A percentile compares a stretch with the other conserved stretches of the same genome.
These are phyloP conservation scores for Diaporthe citrichinensis DNA, from an alignment of 2,329 filamentous ascomycete species.

Conservation along the genomic window DNA sequence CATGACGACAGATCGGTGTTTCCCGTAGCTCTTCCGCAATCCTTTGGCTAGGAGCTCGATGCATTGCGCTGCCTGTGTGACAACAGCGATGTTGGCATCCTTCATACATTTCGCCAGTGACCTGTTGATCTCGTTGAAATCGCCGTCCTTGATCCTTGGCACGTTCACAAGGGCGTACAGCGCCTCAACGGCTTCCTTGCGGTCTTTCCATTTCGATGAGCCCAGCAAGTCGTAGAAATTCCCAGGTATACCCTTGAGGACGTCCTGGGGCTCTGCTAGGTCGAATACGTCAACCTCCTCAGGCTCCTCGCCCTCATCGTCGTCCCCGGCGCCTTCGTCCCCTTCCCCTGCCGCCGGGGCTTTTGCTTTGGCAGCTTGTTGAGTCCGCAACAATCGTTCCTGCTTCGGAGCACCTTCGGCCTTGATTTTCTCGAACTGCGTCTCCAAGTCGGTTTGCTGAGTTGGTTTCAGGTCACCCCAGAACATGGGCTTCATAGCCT, in stretches of 20 bases:
- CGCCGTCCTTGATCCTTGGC: constrained; percentile 90
- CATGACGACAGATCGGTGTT: constrained; percentile 86
- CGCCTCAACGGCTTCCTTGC: constrained; percentile 93
- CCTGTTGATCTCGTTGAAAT: constrained; percentile 87
- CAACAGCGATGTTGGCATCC: constrained; percentile 96
- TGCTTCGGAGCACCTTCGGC: constrained; percentile 90
- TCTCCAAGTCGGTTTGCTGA: constrained; percentile 93
- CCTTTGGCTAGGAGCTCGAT: constrained; percentile 92
- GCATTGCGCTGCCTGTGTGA: constrained; percentile 92
- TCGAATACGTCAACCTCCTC: constrained; percentile 86
- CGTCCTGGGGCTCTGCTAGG: constrained; percentile 88
- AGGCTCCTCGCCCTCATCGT: constrained; percentile 71
- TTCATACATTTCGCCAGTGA: constrained; percentile 97
- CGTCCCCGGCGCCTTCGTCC: constrained; percentile 71
- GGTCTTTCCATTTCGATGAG: constrained; percentile 98
- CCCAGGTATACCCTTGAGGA: constrained; percentile 83
- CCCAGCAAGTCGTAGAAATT: constrained; percentile 87
- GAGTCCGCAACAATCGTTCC: constrained; percentile 87
- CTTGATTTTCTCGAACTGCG: constrained; percentile 94
- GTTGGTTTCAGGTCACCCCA: constrained; percentile 96
- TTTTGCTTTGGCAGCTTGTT: constrained; percentile 86
- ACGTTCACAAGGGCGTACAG: constrained; percentile 84
- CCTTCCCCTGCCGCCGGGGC: constrained; percentile 72
- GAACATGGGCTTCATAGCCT: constrained; percentile 98
- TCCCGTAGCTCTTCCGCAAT: constrained; percentile 81